Base-by-base conservation (phyloP, 176 grass and related monocot species). In the Secale cereale region DNA sequence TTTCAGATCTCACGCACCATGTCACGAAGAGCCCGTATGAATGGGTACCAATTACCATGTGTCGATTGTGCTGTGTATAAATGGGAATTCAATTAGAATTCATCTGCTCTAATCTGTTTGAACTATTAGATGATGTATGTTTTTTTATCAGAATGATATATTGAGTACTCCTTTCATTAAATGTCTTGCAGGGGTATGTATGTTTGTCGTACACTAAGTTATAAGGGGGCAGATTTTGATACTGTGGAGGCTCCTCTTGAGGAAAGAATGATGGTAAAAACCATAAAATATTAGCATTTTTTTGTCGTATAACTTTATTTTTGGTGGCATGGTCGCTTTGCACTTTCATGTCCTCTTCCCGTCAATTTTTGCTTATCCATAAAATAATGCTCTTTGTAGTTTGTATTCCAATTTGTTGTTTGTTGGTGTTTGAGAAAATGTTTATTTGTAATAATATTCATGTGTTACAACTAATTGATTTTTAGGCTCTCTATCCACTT, bases 251-350 rank as follows among this genome's bases (percentile, higher is more conserved):
- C 97, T 78, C 74, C 78, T 37, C 86, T 99, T 28, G 97, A 92
- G 77, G 97, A 99, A 89, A 91, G 86, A 88, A 99, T 96, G 97
- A 96, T 84, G 97, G 97, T 99, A 99, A 85, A 71, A 41, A 96
- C 60, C 82, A 86, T 88, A 88, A 54, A 29, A 12, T 65, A 10
- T 85, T 78, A 37, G 17, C 63, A 63, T 86, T 81, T 88, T 50
- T 86, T 40, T 54, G 25, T 70, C 27, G 72, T 8, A 11, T 63
- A 77, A 40, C 61, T 85, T 83, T 67, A 85, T 65, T 57, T 72
- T 68, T 16, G 66, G 19, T 61, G 63, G 45, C 30, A 59, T 85
- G 41, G 27, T 65, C 14, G 30, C 62, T 70, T 79, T 56, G 22
- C 54, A 70, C 31, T 73, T 67, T 63, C 31, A 64, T 82, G 72